phyloP scores from a whole-genome alignment of 202 grass and related monocot genomes.

The Eragrostis tef region DNA sequence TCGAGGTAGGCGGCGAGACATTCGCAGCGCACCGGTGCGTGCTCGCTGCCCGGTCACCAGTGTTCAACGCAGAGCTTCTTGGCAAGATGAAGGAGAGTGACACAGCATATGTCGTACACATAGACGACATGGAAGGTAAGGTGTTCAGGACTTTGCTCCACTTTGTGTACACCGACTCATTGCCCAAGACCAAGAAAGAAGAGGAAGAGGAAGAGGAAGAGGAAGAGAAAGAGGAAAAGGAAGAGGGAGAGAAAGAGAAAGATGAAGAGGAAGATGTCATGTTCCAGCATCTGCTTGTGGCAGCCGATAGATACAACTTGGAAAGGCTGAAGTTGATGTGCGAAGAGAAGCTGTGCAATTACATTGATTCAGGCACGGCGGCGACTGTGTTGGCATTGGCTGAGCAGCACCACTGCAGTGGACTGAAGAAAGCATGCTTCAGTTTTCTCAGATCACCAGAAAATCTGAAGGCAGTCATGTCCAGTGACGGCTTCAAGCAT shows the following conservation, averaged over 20 bases:
- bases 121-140: neutral
- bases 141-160: slow-evolving; percentile 15
- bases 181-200: neutral
- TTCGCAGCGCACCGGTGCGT: neutral
- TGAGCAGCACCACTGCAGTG: too few relatives aligned
- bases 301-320: neutral
- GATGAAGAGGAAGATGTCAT: neutral
- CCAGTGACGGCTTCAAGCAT: slow-evolving; percentile 1
- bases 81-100: slow-evolving; percentile 17
- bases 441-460: neutral
- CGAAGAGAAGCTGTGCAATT: neutral
- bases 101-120: neutral
- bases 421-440: too few relatives aligned
- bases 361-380: neutral
- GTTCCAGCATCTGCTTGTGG: slow-evolving; percentile 17
- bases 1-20: neutral
- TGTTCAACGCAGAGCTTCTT: neutral
- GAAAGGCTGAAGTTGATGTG: neutral
- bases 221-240: neutral
- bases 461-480: neutral
- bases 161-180: slow-evolving; percentile 1
- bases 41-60: neutral
- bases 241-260: too few relatives aligned
- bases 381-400: too few relatives aligned
- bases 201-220: neutral